phyloP scores from a whole-genome alignment of 306 rosid genomes.

The Corylus avellana region DNA sequence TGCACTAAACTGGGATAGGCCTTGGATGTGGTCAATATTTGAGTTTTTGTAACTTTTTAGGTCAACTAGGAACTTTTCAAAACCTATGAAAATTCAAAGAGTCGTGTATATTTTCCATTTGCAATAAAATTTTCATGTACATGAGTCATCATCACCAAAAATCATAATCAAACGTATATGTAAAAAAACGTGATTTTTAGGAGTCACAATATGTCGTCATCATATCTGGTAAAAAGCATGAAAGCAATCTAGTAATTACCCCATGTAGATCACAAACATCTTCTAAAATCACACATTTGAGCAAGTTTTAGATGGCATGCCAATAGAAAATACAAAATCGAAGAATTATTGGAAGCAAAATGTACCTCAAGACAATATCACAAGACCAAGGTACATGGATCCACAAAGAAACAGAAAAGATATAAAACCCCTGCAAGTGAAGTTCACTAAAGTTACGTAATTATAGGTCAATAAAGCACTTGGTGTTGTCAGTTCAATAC shows the following conservation, averaged over 20 bases:
- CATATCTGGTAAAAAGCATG: neutral
- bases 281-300: neutral
- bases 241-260: neutral
- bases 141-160: neutral
- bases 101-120: neutral
- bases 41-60: neutral
- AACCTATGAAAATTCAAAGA: neutral
- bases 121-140: neutral
- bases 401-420: constrained; percentile 56
- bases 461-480: neutral
- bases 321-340: neutral
- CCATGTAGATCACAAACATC: neutral
- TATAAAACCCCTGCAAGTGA: constrained; percentile 54
- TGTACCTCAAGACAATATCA: constrained; percentile 55
- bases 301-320: neutral
- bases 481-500: neutral
- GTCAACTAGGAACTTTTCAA: neutral
- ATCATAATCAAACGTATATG: neutral
- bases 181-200: neutral
- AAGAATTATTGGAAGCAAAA: neutral
- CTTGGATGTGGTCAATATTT: neutral
- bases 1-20: no score
- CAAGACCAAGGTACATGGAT: constrained; percentile 64
- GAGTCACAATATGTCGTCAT: neutral
- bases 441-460: constrained; percentile 6